phyloP scores from a whole-genome alignment of 2,329 filamentous ascomycete species.

The Aureobasidium leucospermi region DNA sequence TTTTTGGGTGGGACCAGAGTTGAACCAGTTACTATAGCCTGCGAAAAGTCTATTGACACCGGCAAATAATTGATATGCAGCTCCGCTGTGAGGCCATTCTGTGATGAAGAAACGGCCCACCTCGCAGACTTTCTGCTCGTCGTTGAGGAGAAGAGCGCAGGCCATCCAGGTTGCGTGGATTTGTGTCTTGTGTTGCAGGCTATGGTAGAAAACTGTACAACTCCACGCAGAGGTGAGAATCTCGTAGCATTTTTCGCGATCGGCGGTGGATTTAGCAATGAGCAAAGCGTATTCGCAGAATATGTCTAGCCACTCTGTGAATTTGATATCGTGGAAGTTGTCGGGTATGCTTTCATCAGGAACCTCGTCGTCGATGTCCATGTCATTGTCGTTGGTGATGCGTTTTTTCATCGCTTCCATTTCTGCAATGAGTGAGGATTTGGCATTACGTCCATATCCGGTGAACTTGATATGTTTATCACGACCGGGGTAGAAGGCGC shows the following conservation, averaged over 20 bases:
- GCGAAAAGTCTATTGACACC: constrained; percentile 70
- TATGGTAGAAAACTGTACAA: constrained; percentile 74
- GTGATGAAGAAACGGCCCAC: constrained; percentile 79
- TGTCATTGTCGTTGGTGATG: constrained; percentile 31
- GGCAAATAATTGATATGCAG: constrained; percentile 77
- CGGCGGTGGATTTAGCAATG: constrained; percentile 56
- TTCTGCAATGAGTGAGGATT: constrained; percentile 21
- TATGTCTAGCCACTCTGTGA: constrained; percentile 79
- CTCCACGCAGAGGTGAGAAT: constrained; percentile 68
- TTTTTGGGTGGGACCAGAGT: constrained; percentile 76
- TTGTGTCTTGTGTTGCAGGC: constrained; percentile 20
- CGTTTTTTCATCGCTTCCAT: constrained; percentile 34
- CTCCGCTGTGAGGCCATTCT: constrained; percentile 69
- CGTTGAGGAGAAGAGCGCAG: constrained; percentile 73
- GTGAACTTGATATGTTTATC: constrained; percentile 43
- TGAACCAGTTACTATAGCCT: constrained; percentile 67
- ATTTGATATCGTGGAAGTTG: constrained; percentile 69
- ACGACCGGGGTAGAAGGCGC: constrained; percentile 49
- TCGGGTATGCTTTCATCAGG: constrained; percentile 29
- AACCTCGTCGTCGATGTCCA: constrained; percentile 19
- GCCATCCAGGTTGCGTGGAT: constrained; percentile 31
- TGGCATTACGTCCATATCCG: constrained; percentile 25
- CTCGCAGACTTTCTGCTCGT: constrained; percentile 66
- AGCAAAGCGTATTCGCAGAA: constrained; percentile 82
- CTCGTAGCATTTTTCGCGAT: constrained; percentile 67